Base-by-base conservation (phyloP, 805 yeast species). In the Ogataea minuta region DNA sequence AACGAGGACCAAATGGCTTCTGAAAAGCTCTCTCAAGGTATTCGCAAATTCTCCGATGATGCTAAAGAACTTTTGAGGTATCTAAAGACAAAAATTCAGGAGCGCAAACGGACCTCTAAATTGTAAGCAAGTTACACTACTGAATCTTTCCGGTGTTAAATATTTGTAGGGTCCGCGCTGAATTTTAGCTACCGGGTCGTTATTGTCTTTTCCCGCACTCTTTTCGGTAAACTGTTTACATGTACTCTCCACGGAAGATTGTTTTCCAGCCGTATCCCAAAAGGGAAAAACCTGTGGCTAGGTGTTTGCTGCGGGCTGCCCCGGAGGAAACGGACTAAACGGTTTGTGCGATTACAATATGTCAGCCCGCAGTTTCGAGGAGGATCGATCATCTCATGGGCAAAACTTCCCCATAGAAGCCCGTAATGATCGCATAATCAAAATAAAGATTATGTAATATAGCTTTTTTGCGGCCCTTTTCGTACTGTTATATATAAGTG, bases 1-100 rank as follows among this genome's bases (percentile, higher is more conserved):
- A 91, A 93, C 72, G 95, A 93, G 66, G 98, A 93, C 66, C 93
- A 91, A 53, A 91, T 93, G 98, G 91, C 97, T 53, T 88, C 96
- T 51, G 97, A 88, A 74, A 93, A 93, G 77, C 79, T 93, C 63
- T 71, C 96, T 56, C 96, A 93, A 65, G 99, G 99, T 76, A 93
- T 93, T 72, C 84, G 98, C 75, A 81, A 81, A 66, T 93, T 93
- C 68, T 85, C 96, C 7, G 28, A 34, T 6, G 54, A 50, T 32
- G 47, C 54, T 1, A 23, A 15, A 5, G 50, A 48, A 27, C 40
- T 50, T 15, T 28, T 45, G 10, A 37, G 29, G 1, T 40, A 40
- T 25, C 31, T 50, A n/a, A 39, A 38, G 23, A 10, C 14, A 6
- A 44, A 35, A 23, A 28, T 50, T n/a, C 41, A 34, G 17, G 45